These are phyloP conservation scores for Podila clonocystis DNA, from an alignment of 192 early-diverging fungal species.

Conservation along the genomic window DNA sequence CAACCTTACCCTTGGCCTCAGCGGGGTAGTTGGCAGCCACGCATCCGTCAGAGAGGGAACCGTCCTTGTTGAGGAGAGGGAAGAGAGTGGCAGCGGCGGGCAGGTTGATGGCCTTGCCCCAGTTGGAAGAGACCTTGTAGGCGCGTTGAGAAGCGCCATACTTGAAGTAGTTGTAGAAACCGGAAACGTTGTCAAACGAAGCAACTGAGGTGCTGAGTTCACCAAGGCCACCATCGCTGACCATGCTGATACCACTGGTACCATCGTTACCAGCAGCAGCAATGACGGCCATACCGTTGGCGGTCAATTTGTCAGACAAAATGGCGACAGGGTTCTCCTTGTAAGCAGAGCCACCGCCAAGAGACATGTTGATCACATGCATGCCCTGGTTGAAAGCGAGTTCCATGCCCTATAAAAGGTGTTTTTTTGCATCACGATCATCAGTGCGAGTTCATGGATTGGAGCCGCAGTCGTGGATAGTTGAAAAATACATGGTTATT, in stretches of 20 bases:
- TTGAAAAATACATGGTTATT: background rate
- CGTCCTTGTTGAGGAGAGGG: conserved; percentile 31
- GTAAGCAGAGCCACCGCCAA: conserved; percentile 67
- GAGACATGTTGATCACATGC: conserved; percentile 73
- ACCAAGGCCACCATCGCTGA: conserved; percentile 19
- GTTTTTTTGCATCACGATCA: background rate
- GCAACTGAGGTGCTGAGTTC: conserved; percentile 8
- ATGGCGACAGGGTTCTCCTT: conserved; percentile 61
- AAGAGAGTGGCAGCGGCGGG: conserved; percentile 36
- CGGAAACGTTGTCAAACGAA: conserved; percentile 19
- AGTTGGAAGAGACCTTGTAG: conserved; percentile 16
- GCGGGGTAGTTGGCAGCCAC: conserved; percentile 8
- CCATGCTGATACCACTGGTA: conserved; percentile 45
- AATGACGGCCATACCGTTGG: conserved; percentile 66
- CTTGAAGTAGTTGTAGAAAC: conserved; percentile 17
- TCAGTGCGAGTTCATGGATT: background rate
- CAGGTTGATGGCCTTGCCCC: conserved; percentile 42
- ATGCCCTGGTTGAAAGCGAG: conserved; percentile 74
- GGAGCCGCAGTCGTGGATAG: background rate
- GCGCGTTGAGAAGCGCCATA: conserved; percentile 23
- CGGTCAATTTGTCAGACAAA: conserved; percentile 54
- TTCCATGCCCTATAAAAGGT: conserved; percentile 56
- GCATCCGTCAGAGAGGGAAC: conserved; percentile 39
- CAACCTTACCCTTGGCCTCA: conserved; percentile 45
- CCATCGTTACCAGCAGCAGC: conserved; percentile 85